phyloP scores from a whole-genome alignment of 169 alveolate species.

The Plasmodium chabaudi region DNA sequence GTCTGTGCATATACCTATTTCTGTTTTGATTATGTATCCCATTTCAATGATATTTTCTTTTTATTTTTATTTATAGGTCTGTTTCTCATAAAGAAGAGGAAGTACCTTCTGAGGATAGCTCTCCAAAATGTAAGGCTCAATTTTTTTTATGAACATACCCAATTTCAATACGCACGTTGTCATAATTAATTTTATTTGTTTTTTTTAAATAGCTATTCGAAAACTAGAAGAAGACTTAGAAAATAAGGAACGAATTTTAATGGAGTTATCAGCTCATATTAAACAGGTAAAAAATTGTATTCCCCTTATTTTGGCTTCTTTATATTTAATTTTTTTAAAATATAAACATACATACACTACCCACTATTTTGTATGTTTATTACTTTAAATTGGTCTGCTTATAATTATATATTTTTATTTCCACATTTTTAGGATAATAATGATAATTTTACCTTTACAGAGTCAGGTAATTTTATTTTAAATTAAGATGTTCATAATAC shows the following conservation, averaged over 20 bases:
- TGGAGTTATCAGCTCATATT: slow-evolving; percentile 54
- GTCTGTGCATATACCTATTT: background rate
- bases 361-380: background rate
- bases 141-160: background rate
- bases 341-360: background rate
- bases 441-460: slow-evolving; percentile 34
- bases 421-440: slow-evolving; percentile 2
- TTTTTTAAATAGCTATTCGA: slow-evolving; percentile 23
- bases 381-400: too few relatives aligned
- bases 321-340: background rate
- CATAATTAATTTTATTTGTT: slow-evolving; percentile 1
- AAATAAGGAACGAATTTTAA: slow-evolving; percentile 60
- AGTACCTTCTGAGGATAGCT: too few relatives aligned
- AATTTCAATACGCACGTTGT: background rate
- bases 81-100: too few relatives aligned
- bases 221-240: slow-evolving; percentile 69
- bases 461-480: slow-evolving; percentile 28
- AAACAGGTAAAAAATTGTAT: slow-evolving; percentile 16
- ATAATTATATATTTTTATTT: background rate
- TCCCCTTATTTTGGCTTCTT: background rate
- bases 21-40: background rate
- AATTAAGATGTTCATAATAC: background rate
- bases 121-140: too few relatives aligned
- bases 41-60: too few relatives aligned
- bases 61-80: too few relatives aligned